Base-by-base conservation (phyloP, 768 basidiomycete genomes). In the Termitomyces sp. region DNA sequence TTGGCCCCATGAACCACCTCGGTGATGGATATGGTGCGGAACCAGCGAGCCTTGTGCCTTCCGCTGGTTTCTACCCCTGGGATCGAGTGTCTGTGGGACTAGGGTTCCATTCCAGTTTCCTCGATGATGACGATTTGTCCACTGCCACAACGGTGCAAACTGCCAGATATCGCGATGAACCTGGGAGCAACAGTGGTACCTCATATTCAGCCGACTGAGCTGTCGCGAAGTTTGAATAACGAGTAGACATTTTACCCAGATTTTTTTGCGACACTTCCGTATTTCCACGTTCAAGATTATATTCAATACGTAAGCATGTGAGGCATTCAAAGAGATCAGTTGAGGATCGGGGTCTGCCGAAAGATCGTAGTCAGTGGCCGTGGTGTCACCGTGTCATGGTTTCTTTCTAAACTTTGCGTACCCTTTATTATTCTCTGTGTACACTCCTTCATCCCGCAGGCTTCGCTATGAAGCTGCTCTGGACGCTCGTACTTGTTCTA, bases 81-180 rank as follows among this genome's bases (percentile, higher is more conserved):
- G 67, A 69, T 22, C 68, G 70, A 26, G 63, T 73, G 48, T 74
- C 68, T 46, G 74, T 73, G 9, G 75, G 74, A 3, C 65, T 83
- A 5, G 82, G 78, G 5, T 87, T 88, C 72, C 90, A 94, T 69
- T 84, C 89, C 22, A 88, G 85, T 44, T 92, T 93, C 75, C 71
- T 92, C 64, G 89, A 90, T 33, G 92, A 94, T 65, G 91, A 92
- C 55, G 86, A 87, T 5, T 66, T 72, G 4, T 70, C 72, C 4
- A 71, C 73, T 7, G 70, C 72, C 26, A 70, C 70, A 22, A 69
- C 67, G 13, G 60, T 68, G 18, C 62, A 62, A 41, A 65, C 73
- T 20, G 64, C 72, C 24, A 66, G 66, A 62, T 81, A 82, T 63
- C 69, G 69, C 18, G 90, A 92, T 62, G 83, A 85, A 57, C 85